A percentile compares a stretch with the other conserved stretches of the same genome.
Conservation (phyloP, 2,329 filamentous ascomycete genomes). For the Neurospora sp. region DNA sequence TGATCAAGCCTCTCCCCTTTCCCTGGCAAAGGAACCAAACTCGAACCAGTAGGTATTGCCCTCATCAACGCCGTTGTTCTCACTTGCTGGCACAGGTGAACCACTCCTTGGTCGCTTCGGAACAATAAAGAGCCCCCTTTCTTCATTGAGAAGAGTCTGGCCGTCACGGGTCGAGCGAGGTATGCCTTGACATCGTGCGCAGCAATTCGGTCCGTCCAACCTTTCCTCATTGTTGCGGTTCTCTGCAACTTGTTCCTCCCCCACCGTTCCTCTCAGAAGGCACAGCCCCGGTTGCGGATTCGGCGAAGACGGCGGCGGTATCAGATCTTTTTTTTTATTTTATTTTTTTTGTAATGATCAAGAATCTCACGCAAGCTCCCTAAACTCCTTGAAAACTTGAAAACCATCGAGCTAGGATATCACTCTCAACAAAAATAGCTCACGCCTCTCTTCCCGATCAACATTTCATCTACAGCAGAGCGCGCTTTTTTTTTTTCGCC, state of each 20-base stretch:
- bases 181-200: neutral
- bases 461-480: neutral
- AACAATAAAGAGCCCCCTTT: neutral
- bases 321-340: neutral
- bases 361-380: neutral
- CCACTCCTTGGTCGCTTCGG: too few relatives aligned
- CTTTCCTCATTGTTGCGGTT: neutral
- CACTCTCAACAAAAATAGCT: neutral
- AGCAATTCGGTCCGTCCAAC: neutral
- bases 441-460: neutral
- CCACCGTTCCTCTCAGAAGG: neutral
- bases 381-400: neutral
- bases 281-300: neutral
- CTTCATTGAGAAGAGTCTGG: neutral
- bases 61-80: neutral
- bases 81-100: neutral
- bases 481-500: neutral
- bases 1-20: neutral
- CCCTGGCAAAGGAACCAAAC: neutral
- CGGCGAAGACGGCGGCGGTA: neutral
- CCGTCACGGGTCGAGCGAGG: neutral
- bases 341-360: neutral
- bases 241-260: neutral
- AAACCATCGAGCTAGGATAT: neutral
- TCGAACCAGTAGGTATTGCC: neutral